These are phyloP conservation scores for Casuarina cunninghamiana DNA, from an alignment of 306 rosid species.

Conservation along the genomic window DNA sequence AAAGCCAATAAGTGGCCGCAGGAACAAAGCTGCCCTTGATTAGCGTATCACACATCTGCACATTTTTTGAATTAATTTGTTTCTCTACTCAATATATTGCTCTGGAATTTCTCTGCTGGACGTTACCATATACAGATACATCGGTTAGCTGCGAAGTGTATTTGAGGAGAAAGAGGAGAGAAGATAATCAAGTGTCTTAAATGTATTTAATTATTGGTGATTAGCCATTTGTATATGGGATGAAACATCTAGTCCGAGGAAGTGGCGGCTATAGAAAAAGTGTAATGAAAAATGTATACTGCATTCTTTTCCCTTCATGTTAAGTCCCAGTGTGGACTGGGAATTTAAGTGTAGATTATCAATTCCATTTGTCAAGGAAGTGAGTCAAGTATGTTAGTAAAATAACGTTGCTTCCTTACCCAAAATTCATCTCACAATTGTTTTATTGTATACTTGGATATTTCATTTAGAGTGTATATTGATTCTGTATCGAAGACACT, in stretches of 20 bases:
- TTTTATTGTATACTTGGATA: not conserved
- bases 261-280: slow-evolving; percentile 14
- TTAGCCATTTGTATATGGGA: slow-evolving; percentile 26
- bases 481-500: not conserved
- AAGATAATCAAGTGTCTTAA: slow-evolving; percentile 35
- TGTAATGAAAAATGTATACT: slow-evolving; percentile 23
- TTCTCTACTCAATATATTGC: slow-evolving; percentile 33
- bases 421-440: not conserved
- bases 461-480: not conserved
- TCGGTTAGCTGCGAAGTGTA: slow-evolving; percentile 34
- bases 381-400: slow-evolving; percentile 5
- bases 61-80: slow-evolving; percentile 25
- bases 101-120: slow-evolving; percentile 17
- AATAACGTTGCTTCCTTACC: not conserved
- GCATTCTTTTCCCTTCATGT: slow-evolving; percentile 9
- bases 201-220: slow-evolving; percentile 27
- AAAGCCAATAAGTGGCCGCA: slow-evolving; percentile 71
- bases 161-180: slow-evolving; percentile 18
- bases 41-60: slow-evolving; percentile 34
- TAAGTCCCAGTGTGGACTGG: not conserved
- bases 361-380: slow-evolving; percentile 27
- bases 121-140: slow-evolving; percentile 28
- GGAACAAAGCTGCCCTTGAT: slow-evolving; percentile 84
- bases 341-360: slow-evolving; percentile 22
- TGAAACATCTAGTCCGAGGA: slow-evolving; percentile 10